Percentiles rank a stretch among this genome's conserved stretches.
Evolutionary conservation across 2,329 filamentous ascomycete genomes (phyloP).

Genomic region (Ophiognomonia clavigignenti-juglandacearum): DNA sequence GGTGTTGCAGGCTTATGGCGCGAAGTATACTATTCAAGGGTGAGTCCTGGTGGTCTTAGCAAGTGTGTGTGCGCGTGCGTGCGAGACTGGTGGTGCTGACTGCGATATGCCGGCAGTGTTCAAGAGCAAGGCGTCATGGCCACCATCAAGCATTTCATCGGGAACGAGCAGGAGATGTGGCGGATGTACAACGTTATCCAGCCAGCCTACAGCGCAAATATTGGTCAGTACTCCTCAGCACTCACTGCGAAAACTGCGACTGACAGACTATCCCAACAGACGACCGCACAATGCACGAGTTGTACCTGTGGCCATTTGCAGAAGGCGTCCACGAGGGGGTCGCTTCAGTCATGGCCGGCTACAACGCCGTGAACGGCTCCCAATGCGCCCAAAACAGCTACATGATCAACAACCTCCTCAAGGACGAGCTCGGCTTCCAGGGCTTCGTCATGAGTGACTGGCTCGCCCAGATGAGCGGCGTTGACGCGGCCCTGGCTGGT

Average conservation of each 20-base stretch:
- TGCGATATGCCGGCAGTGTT: constrained; percentile 36
- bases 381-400: constrained; percentile 78
- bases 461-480: constrained; percentile 71
- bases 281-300: constrained; percentile 69
- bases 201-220: constrained; percentile 50
- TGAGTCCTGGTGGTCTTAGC: constrained; percentile 1
- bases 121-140: constrained; percentile 79
- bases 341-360: constrained; percentile 61
- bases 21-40: constrained; percentile 69
- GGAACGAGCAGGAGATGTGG: constrained; percentile 67
- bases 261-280: constrained; percentile 32
- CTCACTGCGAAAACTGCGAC: constrained; percentile 45
- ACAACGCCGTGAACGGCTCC: constrained; percentile 71
- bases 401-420: constrained; percentile 69
- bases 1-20: constrained; percentile 64
- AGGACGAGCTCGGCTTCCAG: constrained; percentile 76
- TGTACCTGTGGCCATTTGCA: constrained; percentile 75
- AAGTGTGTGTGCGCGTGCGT: background rate
- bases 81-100: background rate
- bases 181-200: constrained; percentile 51
- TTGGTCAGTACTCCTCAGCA: constrained; percentile 38
- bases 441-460: constrained; percentile 81
- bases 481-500: constrained; percentile 67
- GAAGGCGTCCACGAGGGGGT: constrained; percentile 67
- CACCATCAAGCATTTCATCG: constrained; percentile 72